These are phyloP conservation scores for Mortierella hygrophila DNA, from an alignment of 192 early-diverging fungal genomes.

Conservation along the genomic window DNA sequence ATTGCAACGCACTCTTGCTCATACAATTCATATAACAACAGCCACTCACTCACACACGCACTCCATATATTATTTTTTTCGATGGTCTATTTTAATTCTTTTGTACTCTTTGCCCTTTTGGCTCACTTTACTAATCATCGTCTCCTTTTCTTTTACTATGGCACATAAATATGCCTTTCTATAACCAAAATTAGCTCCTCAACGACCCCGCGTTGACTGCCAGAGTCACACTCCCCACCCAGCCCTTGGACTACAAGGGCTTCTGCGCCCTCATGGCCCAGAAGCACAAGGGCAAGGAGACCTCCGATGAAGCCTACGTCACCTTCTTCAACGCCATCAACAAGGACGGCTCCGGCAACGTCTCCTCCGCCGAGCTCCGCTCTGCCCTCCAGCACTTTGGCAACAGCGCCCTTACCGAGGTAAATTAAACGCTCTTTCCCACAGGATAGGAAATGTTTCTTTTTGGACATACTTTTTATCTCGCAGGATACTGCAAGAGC, in stretches of 20 bases:
- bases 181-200: slow-evolving; percentile 32
- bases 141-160: too few species aligned
- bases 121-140: background rate
- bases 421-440: background rate
- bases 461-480: background rate
- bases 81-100: too few species aligned
- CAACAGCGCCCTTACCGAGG: slow-evolving; percentile 53
- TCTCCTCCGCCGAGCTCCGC: slow-evolving; percentile 53
- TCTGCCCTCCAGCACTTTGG: slow-evolving; percentile 54
- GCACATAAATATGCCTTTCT: too few species aligned
- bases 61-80: background rate
- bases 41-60: background rate
- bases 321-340: slow-evolving; percentile 43
- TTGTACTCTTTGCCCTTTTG: background rate
- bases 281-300: slow-evolving; percentile 51
- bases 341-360: slow-evolving; percentile 54
- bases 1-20: background rate
- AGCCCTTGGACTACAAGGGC: slow-evolving; percentile 58
- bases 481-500: background rate
- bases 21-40: background rate
- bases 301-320: slow-evolving; percentile 46
- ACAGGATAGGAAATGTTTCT: background rate
- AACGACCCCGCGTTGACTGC: slow-evolving; percentile 42
- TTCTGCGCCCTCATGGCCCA: slow-evolving; percentile 48
- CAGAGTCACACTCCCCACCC: slow-evolving; percentile 48